These are phyloP conservation scores for Boletus sp. DNA, from an alignment of 768 basidiomycete species.

Conservation along the genomic window DNA sequence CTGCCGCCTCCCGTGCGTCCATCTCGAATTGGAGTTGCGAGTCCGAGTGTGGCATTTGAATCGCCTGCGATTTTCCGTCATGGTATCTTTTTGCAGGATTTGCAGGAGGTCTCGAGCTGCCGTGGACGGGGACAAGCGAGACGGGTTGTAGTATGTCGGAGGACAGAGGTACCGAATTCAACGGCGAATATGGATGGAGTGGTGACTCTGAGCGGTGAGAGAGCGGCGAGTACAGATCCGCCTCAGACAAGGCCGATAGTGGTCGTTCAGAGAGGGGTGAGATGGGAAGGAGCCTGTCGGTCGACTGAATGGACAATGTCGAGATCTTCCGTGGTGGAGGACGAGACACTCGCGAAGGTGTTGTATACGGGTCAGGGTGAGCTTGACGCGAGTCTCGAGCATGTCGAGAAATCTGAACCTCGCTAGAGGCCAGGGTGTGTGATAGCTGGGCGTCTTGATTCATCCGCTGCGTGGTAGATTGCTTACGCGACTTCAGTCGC, in stretches of 20 bases:
- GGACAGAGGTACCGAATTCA: neutral
- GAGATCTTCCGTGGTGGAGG: neutral
- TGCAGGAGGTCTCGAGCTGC: neutral
- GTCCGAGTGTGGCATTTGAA: neutral
- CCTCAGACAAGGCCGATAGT: slow-evolving; percentile 11
- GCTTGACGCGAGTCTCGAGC: neutral
- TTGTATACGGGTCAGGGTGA: neutral
- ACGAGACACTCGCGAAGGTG: neutral
- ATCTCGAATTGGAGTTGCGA: slow-evolving; percentile 40
- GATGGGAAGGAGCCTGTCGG: slow-evolving; percentile 18
- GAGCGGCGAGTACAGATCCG: slow-evolving; percentile 9
- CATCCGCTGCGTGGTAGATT: slow-evolving; percentile 6
- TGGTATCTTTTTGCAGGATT: neutral
- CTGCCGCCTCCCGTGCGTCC: slow-evolving; percentile 56
- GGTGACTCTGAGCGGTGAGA: slow-evolving; percentile 10
- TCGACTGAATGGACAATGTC: slow-evolving; percentile 16
- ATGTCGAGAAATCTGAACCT: neutral
- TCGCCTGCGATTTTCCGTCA: slow-evolving; percentile 3
- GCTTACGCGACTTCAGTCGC: slow-evolving; percentile 44
- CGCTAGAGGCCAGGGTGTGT: neutral
- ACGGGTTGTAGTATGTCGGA: slow-evolving; percentile 7
- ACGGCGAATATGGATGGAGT: neutral
- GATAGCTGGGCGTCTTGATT: slow-evolving; percentile 12
- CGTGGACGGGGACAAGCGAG: neutral
- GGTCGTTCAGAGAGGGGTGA: slow-evolving; percentile 22